A percentile compares a stretch with the other conserved stretches of the same genome.
phyloP scores from a whole-genome alignment of 2,329 filamentous ascomycete species.

The Stenocarpella maydis region DNA sequence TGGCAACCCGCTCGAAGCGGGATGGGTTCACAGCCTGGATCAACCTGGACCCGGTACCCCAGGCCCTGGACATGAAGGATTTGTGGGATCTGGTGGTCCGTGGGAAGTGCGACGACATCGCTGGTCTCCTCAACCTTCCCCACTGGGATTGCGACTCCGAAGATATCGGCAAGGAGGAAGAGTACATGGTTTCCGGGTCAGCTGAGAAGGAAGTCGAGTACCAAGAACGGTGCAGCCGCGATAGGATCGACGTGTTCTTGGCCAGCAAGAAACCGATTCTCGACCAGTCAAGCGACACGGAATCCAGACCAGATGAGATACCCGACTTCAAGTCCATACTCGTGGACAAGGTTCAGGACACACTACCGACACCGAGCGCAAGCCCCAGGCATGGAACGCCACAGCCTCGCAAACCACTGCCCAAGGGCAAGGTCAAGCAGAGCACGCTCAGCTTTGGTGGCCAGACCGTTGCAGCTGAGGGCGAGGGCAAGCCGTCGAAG shows the following conservation, averaged over 20 bases:
- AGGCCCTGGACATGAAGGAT: constrained; percentile 84
- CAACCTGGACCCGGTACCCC: constrained; percentile 86
- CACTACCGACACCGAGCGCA: constrained; percentile 65
- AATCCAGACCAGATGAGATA: constrained; percentile 10
- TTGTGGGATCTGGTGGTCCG: constrained; percentile 93
- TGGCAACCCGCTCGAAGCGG: constrained; percentile 80
- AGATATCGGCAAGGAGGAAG: constrained; percentile 53
- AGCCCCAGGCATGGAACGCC: constrained; percentile 59
- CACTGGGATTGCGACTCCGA: constrained; percentile 62
- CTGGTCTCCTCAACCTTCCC: constrained; percentile 71
- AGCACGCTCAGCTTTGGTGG: constrained; percentile 56
- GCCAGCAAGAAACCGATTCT: constrained; percentile 42
- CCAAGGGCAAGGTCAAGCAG: constrained; percentile 57
- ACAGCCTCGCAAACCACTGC: constrained; percentile 49
- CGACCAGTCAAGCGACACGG: constrained; percentile 31
- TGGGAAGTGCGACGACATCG: constrained; percentile 88
- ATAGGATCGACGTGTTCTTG: constrained; percentile 54
- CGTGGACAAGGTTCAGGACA: constrained; percentile 54
- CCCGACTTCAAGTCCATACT: constrained; percentile 49
- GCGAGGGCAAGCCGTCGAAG: constrained; percentile 41
- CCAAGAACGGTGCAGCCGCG: constrained; percentile 47
- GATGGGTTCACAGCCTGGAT: constrained; percentile 94
- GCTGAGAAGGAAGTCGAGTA: constrained; percentile 52
- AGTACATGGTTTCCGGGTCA: constrained; percentile 52
- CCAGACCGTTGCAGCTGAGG: constrained; percentile 39